Evolutionary conservation across 2,329 filamentous ascomycete species (phyloP).

Genomic region (Magnaporthiopsis rhizophila): DNA sequence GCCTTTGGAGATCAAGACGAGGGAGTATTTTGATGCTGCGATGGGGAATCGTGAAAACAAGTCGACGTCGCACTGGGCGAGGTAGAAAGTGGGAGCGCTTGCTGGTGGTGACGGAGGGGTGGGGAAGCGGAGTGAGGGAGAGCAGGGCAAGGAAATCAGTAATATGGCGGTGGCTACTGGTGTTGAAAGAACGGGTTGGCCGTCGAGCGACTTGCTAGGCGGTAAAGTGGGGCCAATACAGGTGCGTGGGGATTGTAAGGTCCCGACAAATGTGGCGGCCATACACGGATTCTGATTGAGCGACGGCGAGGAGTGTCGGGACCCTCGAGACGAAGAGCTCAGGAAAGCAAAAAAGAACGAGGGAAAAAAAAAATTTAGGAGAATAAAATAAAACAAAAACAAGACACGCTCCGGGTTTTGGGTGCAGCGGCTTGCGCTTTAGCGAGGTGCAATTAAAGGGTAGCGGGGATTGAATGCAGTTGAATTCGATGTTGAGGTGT

Average conservation of each 20-base stretch:
- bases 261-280: not conserved
- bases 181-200: not conserved
- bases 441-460: not conserved
- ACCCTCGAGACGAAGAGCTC: not conserved
- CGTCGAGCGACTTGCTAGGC: not conserved
- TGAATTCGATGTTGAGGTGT: not conserved
- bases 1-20: not conserved
- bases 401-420: not conserved
- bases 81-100: conserved; percentile 6
- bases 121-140: conserved; percentile 8
- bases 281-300: not conserved
- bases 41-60: conserved; percentile 7
- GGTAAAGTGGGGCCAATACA: not conserved
- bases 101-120: conserved; percentile 6
- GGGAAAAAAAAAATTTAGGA: not conserved
- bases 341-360: not conserved
- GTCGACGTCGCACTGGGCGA: conserved; percentile 6
- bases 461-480: not conserved
- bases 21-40: not conserved
- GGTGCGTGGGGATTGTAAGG: not conserved
- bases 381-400: not conserved
- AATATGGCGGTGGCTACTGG: conserved; percentile 7
- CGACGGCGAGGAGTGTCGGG: not conserved
- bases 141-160: conserved; percentile 6
- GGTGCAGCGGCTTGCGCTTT: not conserved